phyloP scores from a whole-genome alignment of 2,329 filamentous ascomycete genomes.

The Akanthomyces lecanii region DNA sequence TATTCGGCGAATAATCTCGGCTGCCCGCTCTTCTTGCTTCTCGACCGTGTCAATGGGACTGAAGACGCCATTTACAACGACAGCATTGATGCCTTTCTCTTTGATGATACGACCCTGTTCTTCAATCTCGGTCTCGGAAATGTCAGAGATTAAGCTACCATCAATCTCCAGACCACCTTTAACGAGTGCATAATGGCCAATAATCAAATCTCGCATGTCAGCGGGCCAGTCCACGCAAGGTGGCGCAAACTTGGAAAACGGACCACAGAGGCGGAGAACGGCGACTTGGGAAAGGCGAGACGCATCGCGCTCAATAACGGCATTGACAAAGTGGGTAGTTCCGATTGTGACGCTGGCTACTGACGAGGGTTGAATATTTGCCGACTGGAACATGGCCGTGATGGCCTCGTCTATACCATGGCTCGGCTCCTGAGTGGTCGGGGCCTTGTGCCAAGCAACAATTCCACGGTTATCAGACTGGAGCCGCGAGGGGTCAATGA shows the following conservation, averaged over 20 bases:
- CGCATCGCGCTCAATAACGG: conserved; percentile 50
- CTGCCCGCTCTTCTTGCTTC: conserved; percentile 45
- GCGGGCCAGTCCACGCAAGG: conserved; percentile 52
- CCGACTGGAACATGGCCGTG: conserved; percentile 37
- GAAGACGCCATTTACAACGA: conserved; percentile 49
- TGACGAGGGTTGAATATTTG: conserved; percentile 30
- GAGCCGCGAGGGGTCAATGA: conserved; percentile 40
- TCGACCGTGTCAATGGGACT: conserved; percentile 48
- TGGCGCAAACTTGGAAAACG: conserved; percentile 47
- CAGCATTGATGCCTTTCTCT: conserved; percentile 39
- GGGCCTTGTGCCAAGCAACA: conserved; percentile 45
- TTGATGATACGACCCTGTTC: conserved; percentile 36
- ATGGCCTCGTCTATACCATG: conserved; percentile 44
- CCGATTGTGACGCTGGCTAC: conserved; percentile 50
- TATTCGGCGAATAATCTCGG: conserved; percentile 37
- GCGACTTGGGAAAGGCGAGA: conserved; percentile 46
- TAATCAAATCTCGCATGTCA: conserved; percentile 44
- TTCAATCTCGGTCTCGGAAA: conserved; percentile 40
- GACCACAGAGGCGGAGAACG: conserved; percentile 50
- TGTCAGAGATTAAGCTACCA: conserved; percentile 41
- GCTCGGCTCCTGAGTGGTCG: conserved; percentile 46
- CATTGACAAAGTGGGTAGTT: conserved; percentile 57
- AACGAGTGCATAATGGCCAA: conserved; percentile 42
- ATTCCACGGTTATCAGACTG: conserved; percentile 38
- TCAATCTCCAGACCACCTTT: conserved; percentile 51